Evolutionary conservation across 306 rosid genomes (phyloP).

Genomic region (Cucurbita pepo): DNA sequence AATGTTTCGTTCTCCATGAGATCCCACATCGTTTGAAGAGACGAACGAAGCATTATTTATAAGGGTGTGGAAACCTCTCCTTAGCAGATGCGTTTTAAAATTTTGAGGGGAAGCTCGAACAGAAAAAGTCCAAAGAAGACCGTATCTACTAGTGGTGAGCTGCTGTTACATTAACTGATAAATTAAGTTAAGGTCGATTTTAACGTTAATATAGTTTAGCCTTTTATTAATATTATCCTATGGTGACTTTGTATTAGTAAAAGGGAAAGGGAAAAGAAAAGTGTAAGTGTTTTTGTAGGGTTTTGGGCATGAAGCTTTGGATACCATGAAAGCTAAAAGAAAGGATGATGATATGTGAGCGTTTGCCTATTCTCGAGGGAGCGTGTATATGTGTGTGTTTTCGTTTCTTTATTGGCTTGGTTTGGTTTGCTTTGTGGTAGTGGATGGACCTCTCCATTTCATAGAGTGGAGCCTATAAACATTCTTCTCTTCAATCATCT

Average conservation of each 20-base stretch:
- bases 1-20: too few species aligned
- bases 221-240: too few species aligned
- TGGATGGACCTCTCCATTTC: neutral
- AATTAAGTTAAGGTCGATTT: too few species aligned
- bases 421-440: neutral
- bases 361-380: constrained; percentile 40
- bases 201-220: too few species aligned
- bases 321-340: constrained; percentile 43
- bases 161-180: too few species aligned
- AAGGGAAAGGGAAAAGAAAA: neutral
- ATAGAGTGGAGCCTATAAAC: neutral
- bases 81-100: too few species aligned
- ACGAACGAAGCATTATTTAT: too few species aligned
- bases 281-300: neutral
- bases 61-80: too few species aligned
- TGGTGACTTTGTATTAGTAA: neutral
- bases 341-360: neutral
- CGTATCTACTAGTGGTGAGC: too few species aligned
- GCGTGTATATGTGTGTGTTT: constrained; percentile 29
- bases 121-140: too few species aligned
- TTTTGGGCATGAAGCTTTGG: constrained; percentile 24
- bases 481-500: constrained; percentile 2
- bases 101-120: too few species aligned
- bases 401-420: constrained; percentile 6
- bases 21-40: too few species aligned